Evolutionary conservation across 2,329 filamentous ascomycete species (phyloP).

Genomic region (Aaosphaeria arxii): DNA sequence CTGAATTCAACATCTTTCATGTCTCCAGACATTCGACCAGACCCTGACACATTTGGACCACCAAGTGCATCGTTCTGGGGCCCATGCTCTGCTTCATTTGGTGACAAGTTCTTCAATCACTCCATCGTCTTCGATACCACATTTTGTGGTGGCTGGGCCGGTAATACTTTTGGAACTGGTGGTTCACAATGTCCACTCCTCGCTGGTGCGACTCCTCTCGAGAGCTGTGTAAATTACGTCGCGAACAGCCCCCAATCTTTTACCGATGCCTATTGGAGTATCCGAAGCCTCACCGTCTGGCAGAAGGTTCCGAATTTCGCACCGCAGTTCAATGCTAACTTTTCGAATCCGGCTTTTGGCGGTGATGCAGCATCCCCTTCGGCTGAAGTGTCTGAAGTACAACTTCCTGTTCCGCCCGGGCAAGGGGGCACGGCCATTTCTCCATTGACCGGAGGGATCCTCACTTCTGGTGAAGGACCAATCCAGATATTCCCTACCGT

Average conservation of each 20-base stretch:
- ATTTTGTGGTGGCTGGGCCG: slow-evolving; percentile 56
- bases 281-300: slow-evolving; percentile 41
- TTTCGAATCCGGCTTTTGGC: background rate
- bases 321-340: background rate
- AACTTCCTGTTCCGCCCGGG: background rate
- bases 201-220: slow-evolving; percentile 7
- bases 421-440: slow-evolving; percentile 1
- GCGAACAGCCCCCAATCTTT: slow-evolving; percentile 16
- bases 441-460: slow-evolving; percentile 6
- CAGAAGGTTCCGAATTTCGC: slow-evolving; percentile 19
- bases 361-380: background rate
- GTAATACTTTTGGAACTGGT: slow-evolving; percentile 8
- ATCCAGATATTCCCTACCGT: too few relatives aligned
- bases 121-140: slow-evolving; percentile 75
- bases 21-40: slow-evolving; percentile 39
- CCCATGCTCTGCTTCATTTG: slow-evolving; percentile 20
- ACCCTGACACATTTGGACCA: slow-evolving; percentile 61
- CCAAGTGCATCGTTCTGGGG: slow-evolving; percentile 65
- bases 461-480: background rate
- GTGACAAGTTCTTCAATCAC: slow-evolving; percentile 62
- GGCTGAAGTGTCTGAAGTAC: background rate
- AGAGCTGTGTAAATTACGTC: slow-evolving; percentile 22
- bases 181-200: slow-evolving; percentile 47
- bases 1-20: slow-evolving; percentile 6
- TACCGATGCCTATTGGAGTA: slow-evolving; percentile 37